Evolutionary conservation across 192 early-diverging fungal genomes (phyloP).

Genomic region (Obelidium mucronatum): DNA sequence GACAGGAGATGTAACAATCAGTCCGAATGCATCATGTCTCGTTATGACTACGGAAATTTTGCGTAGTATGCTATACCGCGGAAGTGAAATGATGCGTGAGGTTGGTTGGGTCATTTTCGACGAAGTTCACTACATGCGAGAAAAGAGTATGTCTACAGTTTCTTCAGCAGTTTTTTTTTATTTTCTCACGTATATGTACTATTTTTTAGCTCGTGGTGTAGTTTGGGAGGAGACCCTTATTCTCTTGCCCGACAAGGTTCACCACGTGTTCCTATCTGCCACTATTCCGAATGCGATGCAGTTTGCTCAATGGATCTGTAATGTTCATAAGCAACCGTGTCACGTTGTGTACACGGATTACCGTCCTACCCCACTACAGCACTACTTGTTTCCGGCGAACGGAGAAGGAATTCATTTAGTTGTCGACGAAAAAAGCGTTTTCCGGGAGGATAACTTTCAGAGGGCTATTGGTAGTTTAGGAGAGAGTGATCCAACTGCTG

Average conservation of each 20-base stretch:
- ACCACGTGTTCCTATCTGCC: slow-evolving; percentile 94
- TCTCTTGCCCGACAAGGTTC: slow-evolving; percentile 89
- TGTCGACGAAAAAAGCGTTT: slow-evolving; percentile 94
- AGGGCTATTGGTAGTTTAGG: slow-evolving; percentile 79
- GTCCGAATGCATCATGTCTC: slow-evolving; percentile 87
- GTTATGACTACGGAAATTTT: slow-evolving; percentile 99
- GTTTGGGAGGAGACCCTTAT: slow-evolving; percentile 99
- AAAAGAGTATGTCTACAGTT: slow-evolving; percentile 67
- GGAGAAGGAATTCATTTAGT: slow-evolving; percentile 94
- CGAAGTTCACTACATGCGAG: slow-evolving; percentile 99
- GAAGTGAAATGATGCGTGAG: slow-evolving; percentile 94
- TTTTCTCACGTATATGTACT: not conserved
- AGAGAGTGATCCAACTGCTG: slow-evolving; percentile 43
- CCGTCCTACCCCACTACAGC: slow-evolving; percentile 95
- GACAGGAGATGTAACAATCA: slow-evolving; percentile 99
- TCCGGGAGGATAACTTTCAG: slow-evolving; percentile 97
- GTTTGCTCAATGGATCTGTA: slow-evolving; percentile 98
- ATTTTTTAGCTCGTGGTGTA: slow-evolving; percentile 85
- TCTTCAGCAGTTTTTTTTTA: slow-evolving; percentile 14
- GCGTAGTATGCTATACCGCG: slow-evolving; percentile 95
- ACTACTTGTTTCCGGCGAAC: slow-evolving; percentile 92
- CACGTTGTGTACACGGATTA: slow-evolving; percentile 98
- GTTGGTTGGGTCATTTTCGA: slow-evolving; percentile 98
- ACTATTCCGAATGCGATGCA: slow-evolving; percentile 99
- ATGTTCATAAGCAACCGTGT: slow-evolving; percentile 94